Conservation (phyloP, 2,329 filamentous ascomycete genomes). For the Ceratocystis papillata region DNA sequence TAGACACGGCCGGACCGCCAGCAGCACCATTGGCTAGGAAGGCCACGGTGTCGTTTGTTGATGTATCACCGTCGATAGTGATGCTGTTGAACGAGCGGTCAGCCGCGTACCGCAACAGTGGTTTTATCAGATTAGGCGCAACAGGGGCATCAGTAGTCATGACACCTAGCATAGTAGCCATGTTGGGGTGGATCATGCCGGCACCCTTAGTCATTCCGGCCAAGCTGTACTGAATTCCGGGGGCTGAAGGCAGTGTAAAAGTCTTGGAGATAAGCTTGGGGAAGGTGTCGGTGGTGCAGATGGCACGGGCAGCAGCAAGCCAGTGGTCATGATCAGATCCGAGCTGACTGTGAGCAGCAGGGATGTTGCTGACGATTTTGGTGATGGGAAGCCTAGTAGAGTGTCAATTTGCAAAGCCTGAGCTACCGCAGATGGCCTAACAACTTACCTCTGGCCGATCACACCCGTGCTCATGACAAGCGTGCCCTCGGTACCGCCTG, state of each 20-base stretch:
- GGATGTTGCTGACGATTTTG: constrained; percentile 77
- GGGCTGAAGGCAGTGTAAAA: constrained; percentile 66
- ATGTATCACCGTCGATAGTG: constrained; percentile 92
- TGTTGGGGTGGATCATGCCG: constrained; percentile 98
- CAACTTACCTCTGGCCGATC: constrained; percentile 69
- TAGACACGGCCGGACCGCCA: constrained; percentile 54
- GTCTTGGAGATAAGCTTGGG: constrained; percentile 82
- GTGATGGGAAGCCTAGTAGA: constrained; percentile 63
- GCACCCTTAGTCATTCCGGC: constrained; percentile 96
- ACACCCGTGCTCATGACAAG: constrained; percentile 98
- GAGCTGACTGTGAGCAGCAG: constrained; percentile 59
- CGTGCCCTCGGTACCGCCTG: constrained; percentile 47
- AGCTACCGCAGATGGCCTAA: not conserved
- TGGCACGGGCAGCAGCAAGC: constrained; percentile 76
- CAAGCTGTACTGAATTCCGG: constrained; percentile 65
- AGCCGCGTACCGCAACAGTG: constrained; percentile 61
- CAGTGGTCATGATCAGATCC: constrained; percentile 72
- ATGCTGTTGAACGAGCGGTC: constrained; percentile 91
- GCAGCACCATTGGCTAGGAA: constrained; percentile 92
- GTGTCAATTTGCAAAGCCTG: not conserved
- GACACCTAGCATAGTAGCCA: constrained; percentile 89
- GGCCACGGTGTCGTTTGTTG: constrained; percentile 91
- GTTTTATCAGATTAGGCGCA: constrained; percentile 52
- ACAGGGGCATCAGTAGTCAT: constrained; percentile 86
- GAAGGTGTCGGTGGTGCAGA: constrained; percentile 97